Evolutionary conservation across 2,329 filamentous ascomycete genomes (phyloP), one percentile per base, ranked within the genome.

Genomic region (Aureobasidium sp.): DNA sequence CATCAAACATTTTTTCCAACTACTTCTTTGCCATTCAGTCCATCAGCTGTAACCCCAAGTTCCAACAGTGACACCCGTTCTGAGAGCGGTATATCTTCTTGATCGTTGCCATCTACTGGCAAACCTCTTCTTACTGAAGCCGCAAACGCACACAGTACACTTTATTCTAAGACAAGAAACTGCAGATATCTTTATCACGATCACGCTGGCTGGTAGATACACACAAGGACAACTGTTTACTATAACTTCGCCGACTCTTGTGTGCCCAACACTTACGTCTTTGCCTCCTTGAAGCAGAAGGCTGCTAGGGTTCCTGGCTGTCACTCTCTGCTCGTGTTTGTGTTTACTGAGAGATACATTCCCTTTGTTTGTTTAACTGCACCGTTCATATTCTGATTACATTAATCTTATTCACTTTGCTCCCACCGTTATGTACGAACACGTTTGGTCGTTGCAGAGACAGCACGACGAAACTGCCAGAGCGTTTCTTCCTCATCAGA

Each of bases 361-460:
- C 8, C 27, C 49, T 39, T 45, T 58, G 55, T 58, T 58, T 58
- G 42, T 58, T 47, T 58, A 6, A 25, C 20, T 39, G 20, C 5
- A 39, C 41, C 55, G 55, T 58, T 58, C 42, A 34, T 42, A 8
- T n/a, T 58, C 55, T 36, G 9, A 31, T 58, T 58, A 48, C 44
- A 60, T 58, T 51, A 49, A 49, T 51, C 57, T 49, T 51, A 51
- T 51, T 49, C 57, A 51, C 44, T 51, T 51, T 29, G 41, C 22
- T 60, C n/a, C 5, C n/a, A 36, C 57, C 57, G 57, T 60, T 60
- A n/a, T 39, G 31, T 48, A 59, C 55, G 41, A 39, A 59, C 45
- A 60, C 45, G 57, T 60, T 60, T 42, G 36, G 55, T 59, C 55
- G 55, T 59, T 59, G 9, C 31, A 48, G 29, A 42, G 22, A 29